Percentiles rank a stretch among this genome's conserved stretches.
These are phyloP conservation scores for Inga leiocalycina DNA, from an alignment of 306 rosid genomes.

Conservation along the genomic window DNA sequence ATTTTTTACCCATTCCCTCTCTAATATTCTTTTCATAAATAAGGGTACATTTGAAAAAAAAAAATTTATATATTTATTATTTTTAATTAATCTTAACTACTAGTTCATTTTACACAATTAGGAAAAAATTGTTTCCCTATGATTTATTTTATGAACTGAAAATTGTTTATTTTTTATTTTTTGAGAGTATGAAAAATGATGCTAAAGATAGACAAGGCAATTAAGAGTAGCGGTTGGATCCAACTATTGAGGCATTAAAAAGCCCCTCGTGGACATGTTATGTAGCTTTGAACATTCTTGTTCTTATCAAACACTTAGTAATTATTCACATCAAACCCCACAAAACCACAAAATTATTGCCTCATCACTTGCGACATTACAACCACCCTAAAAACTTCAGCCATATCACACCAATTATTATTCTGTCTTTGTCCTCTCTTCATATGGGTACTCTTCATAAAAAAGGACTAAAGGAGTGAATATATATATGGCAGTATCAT, in stretches of 20 bases:
- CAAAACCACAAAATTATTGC: slow-evolving; percentile 36
- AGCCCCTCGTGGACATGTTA: slow-evolving; percentile 45
- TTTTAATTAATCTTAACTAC: too few species aligned
- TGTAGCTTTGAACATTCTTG: slow-evolving; percentile 42
- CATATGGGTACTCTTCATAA: too few species aligned
- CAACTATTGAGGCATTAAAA: slow-evolving; percentile 34
- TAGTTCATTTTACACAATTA: too few species aligned
- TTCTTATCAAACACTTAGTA: slow-evolving; percentile 15
- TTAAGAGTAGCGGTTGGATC: slow-evolving; percentile 47
- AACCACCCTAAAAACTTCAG: background rate
- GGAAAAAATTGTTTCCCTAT: too few species aligned
- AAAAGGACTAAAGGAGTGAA: too few species aligned
- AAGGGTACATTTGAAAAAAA: too few species aligned
- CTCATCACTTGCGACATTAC: slow-evolving; percentile 14
- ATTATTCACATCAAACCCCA: slow-evolving; percentile 29
- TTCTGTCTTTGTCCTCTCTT: background rate
- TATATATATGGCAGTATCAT: too few species aligned
- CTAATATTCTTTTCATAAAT: too few species aligned
- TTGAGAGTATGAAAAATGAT: background rate
- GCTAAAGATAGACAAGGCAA: background rate
- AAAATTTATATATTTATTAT: too few species aligned
- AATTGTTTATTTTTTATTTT: too few species aligned
- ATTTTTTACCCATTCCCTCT: too few species aligned
- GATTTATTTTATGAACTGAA: too few species aligned
- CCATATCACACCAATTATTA: background rate